phyloP scores from a whole-genome alignment of 371 early-diverging fungal genomes.

The Scutellospora calospora region DNA sequence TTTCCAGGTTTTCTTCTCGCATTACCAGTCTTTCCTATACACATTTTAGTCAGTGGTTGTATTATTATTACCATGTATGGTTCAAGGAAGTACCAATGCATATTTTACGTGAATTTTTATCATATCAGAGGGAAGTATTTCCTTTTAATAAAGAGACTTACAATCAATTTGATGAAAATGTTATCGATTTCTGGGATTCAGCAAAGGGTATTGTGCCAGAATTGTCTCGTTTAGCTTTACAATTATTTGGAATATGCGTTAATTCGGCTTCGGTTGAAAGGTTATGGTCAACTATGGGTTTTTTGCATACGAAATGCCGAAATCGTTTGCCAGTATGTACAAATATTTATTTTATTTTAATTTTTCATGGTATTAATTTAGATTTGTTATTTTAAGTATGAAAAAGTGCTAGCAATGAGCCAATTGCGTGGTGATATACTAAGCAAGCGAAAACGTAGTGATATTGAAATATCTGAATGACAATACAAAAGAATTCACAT shows the following conservation, averaged over 20 bases:
- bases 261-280: slow-evolving; percentile 29
- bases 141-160: slow-evolving; percentile 27
- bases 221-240: slow-evolving; percentile 18
- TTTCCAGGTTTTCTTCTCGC: neutral
- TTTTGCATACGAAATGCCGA: slow-evolving; percentile 18
- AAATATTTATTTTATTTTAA: neutral
- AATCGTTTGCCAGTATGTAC: neutral
- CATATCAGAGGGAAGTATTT: slow-evolving; percentile 12
- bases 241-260: slow-evolving; percentile 29
- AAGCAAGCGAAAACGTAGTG: neutral
- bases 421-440: neutral
- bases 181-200: slow-evolving; percentile 21
- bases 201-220: neutral
- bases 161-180: slow-evolving; percentile 1
- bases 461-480: neutral
- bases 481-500: slow-evolving; percentile 17
- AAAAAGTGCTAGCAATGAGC: neutral
- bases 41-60: neutral
- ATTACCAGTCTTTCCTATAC: slow-evolving; percentile 3
- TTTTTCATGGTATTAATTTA: neutral
- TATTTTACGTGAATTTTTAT: slow-evolving; percentile 12
- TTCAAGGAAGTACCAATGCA: neutral
- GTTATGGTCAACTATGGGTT: slow-evolving; percentile 13
- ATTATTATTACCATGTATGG: neutral
- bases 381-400: neutral